These are phyloP conservation scores for Cucumis cinereus DNA, from an alignment of 306 rosid genomes.

Conservation along the genomic window DNA sequence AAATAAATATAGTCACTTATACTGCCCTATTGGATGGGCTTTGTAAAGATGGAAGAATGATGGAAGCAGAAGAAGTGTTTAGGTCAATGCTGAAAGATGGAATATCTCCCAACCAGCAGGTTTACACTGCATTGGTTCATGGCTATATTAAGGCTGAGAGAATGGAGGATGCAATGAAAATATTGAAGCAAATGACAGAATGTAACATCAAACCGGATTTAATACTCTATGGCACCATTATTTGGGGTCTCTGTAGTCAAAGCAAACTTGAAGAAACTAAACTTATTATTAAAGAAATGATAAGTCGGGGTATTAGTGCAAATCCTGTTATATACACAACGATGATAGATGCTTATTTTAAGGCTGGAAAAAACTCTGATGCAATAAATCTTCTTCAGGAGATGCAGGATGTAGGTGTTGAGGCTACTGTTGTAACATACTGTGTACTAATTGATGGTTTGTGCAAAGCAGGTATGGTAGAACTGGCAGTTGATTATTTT, in stretches of 20 bases:
- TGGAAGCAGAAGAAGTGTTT: slow-evolving; percentile 70
- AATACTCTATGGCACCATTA: slow-evolving; percentile 55
- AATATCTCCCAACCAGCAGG: slow-evolving; percentile 42
- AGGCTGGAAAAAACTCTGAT: slow-evolving; percentile 46
- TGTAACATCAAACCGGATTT: slow-evolving; percentile 48
- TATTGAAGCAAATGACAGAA: slow-evolving; percentile 56
- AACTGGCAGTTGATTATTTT: slow-evolving; percentile 60
- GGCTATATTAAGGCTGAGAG: slow-evolving; percentile 62
- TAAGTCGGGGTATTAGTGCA: slow-evolving; percentile 34
- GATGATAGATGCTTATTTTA: slow-evolving; percentile 75
- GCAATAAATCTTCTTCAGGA: slow-evolving; percentile 54
- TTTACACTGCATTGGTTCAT: slow-evolving; percentile 62
- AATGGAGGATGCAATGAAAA: slow-evolving; percentile 41
- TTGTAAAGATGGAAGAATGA: slow-evolving; percentile 61
- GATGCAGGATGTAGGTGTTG: slow-evolving; percentile 53
- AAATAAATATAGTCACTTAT: slow-evolving; percentile 46
- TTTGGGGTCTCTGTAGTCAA: slow-evolving; percentile 67
- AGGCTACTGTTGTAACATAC: slow-evolving; percentile 56
- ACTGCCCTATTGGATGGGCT: slow-evolving; percentile 72
- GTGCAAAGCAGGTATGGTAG: slow-evolving; percentile 64
- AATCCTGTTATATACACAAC: slow-evolving; percentile 63
- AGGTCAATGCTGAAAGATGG: slow-evolving; percentile 46
- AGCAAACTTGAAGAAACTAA: slow-evolving; percentile 51
- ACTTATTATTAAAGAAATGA: slow-evolving; percentile 47
- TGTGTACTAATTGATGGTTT: slow-evolving; percentile 80